Base-by-base conservation (phyloP, 2,329 filamentous ascomycete genomes). In the Lojkania enalia region DNA sequence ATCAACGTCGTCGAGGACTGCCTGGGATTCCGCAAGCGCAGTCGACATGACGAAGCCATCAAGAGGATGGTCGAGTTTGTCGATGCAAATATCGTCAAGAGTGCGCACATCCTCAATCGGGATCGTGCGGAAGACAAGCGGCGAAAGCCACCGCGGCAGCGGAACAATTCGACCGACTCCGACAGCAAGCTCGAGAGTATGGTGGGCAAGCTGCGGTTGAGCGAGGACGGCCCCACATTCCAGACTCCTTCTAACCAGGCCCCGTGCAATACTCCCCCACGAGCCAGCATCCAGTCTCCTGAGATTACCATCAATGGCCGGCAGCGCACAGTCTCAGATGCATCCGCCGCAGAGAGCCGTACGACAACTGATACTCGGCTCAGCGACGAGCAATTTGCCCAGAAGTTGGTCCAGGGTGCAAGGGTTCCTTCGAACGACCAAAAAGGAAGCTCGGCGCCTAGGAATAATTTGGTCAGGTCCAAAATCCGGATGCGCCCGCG, bases 1-100 rank as follows among this genome's bases (percentile, higher is more conserved):
- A 89, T 96, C 60, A 94, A 87, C 4, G 75, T 97, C 11, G 75
- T 97, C 29, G 85, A 94, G 40, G 90, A 97, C 66, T 96, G 91
- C 67, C 83, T 95, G 43, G 91, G 90, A 9, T 96, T 86, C 61
- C 83, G 88, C 35, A 84, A 77, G 56, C 81, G 84, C 46, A 69
- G 75, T 14, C 82, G 89, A 32, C 90, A 95, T 57, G 74, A 81
- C 33, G 77, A 82, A 52, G 87, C 91, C 0, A 75, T 95, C 55
- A 78, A 80, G 40, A 82, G 83, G 42, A 85, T 96, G 65, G 77
- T 82, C 2, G 82, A 89, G 31, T 80, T 88, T 39, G 87, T 91
- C 48, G 89, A 87, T 20, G 90, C 87, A 35, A 81, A 83, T 35
- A 75, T 85, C 2, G 74, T 85, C 20, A 77, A 78, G 2, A 81